Evolutionary conservation across 2,329 filamentous ascomycete genomes (phyloP).

Genomic region (Metarhizium guizhouense): DNA sequence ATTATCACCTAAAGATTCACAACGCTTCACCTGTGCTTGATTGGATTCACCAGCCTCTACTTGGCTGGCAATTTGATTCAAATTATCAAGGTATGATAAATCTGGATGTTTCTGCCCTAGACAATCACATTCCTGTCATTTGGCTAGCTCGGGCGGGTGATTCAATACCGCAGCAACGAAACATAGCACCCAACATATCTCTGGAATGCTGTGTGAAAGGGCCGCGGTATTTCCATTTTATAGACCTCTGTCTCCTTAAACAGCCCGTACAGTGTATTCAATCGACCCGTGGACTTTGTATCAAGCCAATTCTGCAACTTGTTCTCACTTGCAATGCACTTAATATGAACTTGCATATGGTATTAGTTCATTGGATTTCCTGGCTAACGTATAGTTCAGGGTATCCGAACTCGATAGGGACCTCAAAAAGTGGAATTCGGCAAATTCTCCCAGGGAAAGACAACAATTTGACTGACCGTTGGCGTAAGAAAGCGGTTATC

Average conservation of each 20-base stretch:
- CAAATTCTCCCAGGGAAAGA: neutral
- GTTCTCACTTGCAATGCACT: neutral
- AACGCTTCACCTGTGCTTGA: neutral
- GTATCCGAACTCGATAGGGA: neutral
- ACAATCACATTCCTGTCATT: neutral
- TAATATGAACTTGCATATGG: constrained; percentile 6
- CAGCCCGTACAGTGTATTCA: neutral
- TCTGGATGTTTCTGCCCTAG: neutral
- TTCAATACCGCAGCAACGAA: neutral
- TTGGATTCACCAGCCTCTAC: neutral
- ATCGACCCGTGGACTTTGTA: neutral
- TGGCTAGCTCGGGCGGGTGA: neutral
- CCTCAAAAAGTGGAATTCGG: neutral
- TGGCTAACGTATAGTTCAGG: constrained; percentile 10
- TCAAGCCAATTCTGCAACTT: neutral
- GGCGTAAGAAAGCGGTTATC: neutral
- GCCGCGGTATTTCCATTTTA: neutral
- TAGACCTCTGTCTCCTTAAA: neutral
- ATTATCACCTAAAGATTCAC: neutral
- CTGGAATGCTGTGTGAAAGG: neutral
- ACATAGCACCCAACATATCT: neutral
- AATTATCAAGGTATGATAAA: neutral
- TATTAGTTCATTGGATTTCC: constrained; percentile 4
- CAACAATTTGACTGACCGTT: neutral
- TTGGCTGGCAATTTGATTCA: neutral